Base-by-base conservation (phyloP, 2,329 filamentous ascomycete genomes). In the Coleophoma eucalyptorum region DNA sequence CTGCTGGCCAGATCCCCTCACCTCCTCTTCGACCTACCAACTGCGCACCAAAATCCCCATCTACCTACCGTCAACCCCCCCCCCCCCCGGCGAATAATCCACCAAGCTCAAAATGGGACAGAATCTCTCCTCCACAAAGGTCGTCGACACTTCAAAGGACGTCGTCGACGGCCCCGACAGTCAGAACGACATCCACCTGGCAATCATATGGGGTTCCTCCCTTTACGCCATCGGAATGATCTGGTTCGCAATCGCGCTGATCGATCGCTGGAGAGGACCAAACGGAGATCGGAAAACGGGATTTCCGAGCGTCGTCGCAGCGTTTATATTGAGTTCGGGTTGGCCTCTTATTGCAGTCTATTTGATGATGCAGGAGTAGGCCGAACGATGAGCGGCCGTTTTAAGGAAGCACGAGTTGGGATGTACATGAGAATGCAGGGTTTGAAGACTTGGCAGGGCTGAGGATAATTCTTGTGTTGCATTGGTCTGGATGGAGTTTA, bases 201-300 rank as follows among this genome's bases (percentile, higher is more conserved):
- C 19, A 15, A 20, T 50, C 15, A 7, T 53, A 7, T 50, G 35
- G 21, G 16, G 19, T 4, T 12, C 4, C 3, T 15, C 48, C 32
- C 35, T 53, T 13, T 50, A 50, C 18, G 48, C 18, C 3, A 46
- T 49, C 13, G 42, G 34, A 3, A 53, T 53, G 51, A 53, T 53
- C 31, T 50, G 32, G 47, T 35, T 33, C 11, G 50, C 51, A 13
- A 21, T 16, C 13, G 43, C 48, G n/a, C 48, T 53, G 2, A 44
- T 43, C 35, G 51, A 53, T 21, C 47, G 51, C 11, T 53, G 51
- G 51, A 44, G 47, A 15, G 51, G 51, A 33, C 51, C 51, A 12
- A 43, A 50, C 13, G 51, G 48, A 15, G 43, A 37, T 1, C 16
- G n/a, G 38, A 35, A 20, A 37, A 42, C 47, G 3, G 51, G 48